Evolutionary conservation across 352 stramenopile species (phyloP), one percentile per base, ranked within the genome.

Genomic region (Phytopythium kandeliae): DNA sequence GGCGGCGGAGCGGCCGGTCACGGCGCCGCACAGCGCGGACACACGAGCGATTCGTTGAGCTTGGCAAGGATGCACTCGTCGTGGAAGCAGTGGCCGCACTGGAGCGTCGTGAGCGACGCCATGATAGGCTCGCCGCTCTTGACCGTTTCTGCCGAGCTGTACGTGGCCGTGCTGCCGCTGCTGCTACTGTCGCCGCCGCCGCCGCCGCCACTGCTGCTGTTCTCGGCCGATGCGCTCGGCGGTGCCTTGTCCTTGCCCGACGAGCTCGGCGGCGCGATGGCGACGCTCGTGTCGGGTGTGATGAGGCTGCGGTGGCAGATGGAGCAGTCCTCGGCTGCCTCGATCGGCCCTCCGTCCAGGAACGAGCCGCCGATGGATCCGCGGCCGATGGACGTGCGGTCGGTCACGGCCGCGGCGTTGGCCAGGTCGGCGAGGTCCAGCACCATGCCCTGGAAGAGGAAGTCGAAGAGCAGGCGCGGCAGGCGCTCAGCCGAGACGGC

Each of bases 41-140:
- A 93, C 42, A 59, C 50, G 10, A 93, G 63, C 22, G 51, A 67
- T 55, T 88, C 63, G 60, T 93, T 93, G 31, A 93, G 73, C 55
- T 93, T 90, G 41, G 62, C 66, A 9, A 94, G 60, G 48, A 94
- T 94, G 59, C 83, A 94, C 51, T 94, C 83, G 47, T 94, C 83
- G 55, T 94, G 83, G 66, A 90, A 94, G 42, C 78, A 80, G 59
- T 94, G 83, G 16, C 83, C 78, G 46, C 83, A 94, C 41, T 83
- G 59, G 3, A 94, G 69, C 35, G 80, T 90, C 24, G 83, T 91
- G 24, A 93, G 58, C 33, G 75, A 78, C 13, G 74, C 63, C 47
- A 62, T 65, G 24, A 67, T 53, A 26, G 51, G 48, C 26, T 75
- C 70, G 22, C 70, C 63, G 25, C 48, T 60, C n/a, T 55, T 56